Evolutionary conservation across 331 rosid species (phyloP).

Genomic region (Quercus tomentella): DNA sequence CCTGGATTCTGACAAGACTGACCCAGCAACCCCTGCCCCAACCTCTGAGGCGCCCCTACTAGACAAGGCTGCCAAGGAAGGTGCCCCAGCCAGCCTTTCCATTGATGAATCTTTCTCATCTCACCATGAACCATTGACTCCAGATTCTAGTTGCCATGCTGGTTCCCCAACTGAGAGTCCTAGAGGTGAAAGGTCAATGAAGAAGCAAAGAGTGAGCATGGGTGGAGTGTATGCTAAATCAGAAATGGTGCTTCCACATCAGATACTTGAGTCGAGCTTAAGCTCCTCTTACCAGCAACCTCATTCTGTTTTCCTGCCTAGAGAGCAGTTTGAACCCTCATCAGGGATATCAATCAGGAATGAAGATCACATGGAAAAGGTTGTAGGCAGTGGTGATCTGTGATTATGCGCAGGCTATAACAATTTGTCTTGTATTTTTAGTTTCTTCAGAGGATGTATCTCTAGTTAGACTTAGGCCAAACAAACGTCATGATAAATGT

Average conservation of each 20-base stretch:
- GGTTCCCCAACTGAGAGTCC: conserved; percentile 67
- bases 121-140: conserved; percentile 78
- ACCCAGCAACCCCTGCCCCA: conserved; percentile 92
- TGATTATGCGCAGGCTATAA: conserved; percentile 39
- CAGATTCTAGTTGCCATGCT: conserved; percentile 76
- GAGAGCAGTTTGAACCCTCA: conserved; percentile 62
- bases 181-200: conserved; percentile 42
- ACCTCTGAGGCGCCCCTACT: conserved; percentile 58
- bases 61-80: conserved; percentile 73
- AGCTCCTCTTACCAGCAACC: conserved; percentile 60
- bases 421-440: conserved; percentile 29
- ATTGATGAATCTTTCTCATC: conserved; percentile 81
- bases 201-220: conserved; percentile 53
- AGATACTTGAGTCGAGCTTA: conserved; percentile 87
- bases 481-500: conserved; percentile 31
- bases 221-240: conserved; percentile 51
- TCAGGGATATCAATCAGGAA: conserved; percentile 39
- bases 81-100: conserved; percentile 64
- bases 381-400: conserved; percentile 39
- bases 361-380: conserved; percentile 45
- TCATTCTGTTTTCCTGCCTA: conserved; percentile 37
- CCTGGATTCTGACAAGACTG: conserved; percentile 70
- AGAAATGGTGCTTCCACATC: conserved; percentile 70
- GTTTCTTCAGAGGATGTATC: conserved; percentile 31
- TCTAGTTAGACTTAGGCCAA: conserved; percentile 26